Conservation (phyloP, 148 eudicot genomes). For the Chenopodium quinoa region DNA sequence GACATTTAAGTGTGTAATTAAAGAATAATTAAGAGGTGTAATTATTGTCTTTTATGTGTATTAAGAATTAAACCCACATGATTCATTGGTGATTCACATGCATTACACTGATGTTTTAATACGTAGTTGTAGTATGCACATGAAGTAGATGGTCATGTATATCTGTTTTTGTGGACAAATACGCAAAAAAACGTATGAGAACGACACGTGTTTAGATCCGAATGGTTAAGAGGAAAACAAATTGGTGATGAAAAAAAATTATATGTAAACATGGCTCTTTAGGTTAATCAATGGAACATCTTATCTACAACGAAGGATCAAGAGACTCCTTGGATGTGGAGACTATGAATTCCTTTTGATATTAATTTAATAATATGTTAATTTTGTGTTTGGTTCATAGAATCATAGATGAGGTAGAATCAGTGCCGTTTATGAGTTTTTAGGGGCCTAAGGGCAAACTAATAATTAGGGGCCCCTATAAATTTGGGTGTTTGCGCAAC, state of each 20-base stretch:
- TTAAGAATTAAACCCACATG: conserved; percentile 13
- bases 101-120: conserved; percentile 8
- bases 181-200: background rate
- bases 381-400: background rate
- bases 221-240: background rate
- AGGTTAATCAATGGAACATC: background rate
- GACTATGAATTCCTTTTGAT: background rate
- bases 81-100: conserved; percentile 12
- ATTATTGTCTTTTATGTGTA: background rate
- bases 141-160: background rate
- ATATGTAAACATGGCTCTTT: conserved; percentile 11
- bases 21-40: background rate
- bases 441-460: no score
- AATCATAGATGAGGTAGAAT: no score
- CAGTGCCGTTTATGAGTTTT: no score
- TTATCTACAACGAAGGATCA: conserved; percentile 12
- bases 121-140: conserved; percentile 4
- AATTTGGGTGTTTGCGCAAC: no score
- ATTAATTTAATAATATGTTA: no score
- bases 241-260: background rate
- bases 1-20: no score
- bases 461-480: no score
- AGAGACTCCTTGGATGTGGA: background rate
- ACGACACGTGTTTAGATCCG: background rate
- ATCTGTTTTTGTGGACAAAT: background rate